Evolutionary conservation across 2,329 filamentous ascomycete species (phyloP).

Genomic region (Apiospora koreana): DNA sequence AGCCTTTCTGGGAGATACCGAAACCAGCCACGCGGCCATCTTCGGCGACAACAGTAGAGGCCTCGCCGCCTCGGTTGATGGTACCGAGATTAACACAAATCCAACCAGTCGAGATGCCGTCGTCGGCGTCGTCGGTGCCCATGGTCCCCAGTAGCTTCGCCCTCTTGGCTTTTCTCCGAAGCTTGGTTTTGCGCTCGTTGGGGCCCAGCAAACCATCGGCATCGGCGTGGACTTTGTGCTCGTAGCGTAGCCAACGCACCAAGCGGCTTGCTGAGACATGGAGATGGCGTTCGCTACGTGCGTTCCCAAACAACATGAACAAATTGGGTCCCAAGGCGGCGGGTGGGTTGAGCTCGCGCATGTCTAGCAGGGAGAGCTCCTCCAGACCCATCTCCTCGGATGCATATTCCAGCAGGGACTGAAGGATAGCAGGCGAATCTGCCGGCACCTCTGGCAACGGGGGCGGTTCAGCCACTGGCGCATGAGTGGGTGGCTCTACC

Average conservation of each 20-base stretch:
- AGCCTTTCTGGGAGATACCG: constrained; percentile 53
- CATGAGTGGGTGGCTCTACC: constrained; percentile 60
- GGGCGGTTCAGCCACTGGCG: constrained; percentile 46
- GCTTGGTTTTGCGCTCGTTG: constrained; percentile 86
- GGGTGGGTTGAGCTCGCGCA: constrained; percentile 81
- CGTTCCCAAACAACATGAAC: constrained; percentile 90
- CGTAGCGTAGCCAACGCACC: constrained; percentile 78
- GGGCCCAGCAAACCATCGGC: constrained; percentile 88
- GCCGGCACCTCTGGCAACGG: constrained; percentile 59
- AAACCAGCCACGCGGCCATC: constrained; percentile 74
- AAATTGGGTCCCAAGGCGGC: constrained; percentile 85
- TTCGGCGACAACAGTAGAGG: constrained; percentile 46
- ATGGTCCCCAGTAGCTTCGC: constrained; percentile 77
- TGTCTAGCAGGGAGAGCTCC: constrained; percentile 76
- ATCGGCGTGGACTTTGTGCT: constrained; percentile 70
- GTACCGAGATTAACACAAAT: constrained; percentile 88
- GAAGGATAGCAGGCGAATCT: constrained; percentile 70
- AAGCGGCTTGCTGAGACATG: constrained; percentile 90
- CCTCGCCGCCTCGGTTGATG: constrained; percentile 56
- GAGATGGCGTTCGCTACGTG: constrained; percentile 88
- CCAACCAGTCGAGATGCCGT: constrained; percentile 92
- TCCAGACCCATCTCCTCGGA: constrained; percentile 87
- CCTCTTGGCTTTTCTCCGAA: constrained; percentile 77
- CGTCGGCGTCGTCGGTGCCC: constrained; percentile 66
- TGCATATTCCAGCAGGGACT: constrained; percentile 73